Percentiles rank a stretch among this genome's conserved stretches.
These are phyloP conservation scores for Aplosporella prunicola DNA, from an alignment of 2,329 filamentous ascomycete species.

Conservation along the genomic window DNA sequence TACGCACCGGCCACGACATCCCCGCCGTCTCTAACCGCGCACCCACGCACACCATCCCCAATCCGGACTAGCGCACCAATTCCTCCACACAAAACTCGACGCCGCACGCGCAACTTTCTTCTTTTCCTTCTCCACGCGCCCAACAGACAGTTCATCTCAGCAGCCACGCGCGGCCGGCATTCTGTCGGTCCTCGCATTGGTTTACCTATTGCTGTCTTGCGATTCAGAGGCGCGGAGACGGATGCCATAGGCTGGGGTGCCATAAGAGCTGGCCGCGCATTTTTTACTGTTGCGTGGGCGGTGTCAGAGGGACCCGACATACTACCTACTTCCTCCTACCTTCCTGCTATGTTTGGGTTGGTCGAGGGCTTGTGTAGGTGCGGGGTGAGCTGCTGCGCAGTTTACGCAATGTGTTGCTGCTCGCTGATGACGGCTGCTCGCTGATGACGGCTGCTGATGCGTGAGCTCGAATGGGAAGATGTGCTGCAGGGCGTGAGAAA, in stretches of 20 bases:
- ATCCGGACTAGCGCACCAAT: not conserved
- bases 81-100: constrained; percentile 3
- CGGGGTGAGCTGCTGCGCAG: no score
- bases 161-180: constrained; percentile 10
- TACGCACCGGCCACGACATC: no score
- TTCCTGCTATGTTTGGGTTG: no score
- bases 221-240: constrained; percentile 10
- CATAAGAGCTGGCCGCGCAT: constrained; percentile 12
- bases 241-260: not conserved
- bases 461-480: no score
- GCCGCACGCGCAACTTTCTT: not conserved
- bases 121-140: constrained; percentile 6
- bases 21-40: no score
- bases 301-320: constrained; percentile 11
- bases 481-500: no score
- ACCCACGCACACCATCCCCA: not conserved
- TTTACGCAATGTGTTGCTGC: no score
- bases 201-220: constrained; percentile 9
- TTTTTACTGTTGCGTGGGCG: constrained; percentile 9
- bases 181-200: constrained; percentile 3
- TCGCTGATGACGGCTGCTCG: no score
- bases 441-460: no score
- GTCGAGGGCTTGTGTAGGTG: no score
- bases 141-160: constrained; percentile 12
- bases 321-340: not conserved